phyloP scores from a whole-genome alignment of 768 basidiomycete species.

The Lentinula raphanica region DNA sequence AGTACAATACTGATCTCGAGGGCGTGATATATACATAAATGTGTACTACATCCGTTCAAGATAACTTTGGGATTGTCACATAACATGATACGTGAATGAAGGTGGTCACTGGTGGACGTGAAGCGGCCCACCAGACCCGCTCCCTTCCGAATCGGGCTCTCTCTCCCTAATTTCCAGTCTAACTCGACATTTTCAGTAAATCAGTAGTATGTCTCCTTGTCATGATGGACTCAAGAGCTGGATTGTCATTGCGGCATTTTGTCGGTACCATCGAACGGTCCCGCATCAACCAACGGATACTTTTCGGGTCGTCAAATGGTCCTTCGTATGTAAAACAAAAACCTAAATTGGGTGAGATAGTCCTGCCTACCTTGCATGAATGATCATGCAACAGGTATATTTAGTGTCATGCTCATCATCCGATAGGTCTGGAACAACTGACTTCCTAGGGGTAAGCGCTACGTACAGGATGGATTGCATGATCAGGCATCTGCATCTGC shows the following conservation, averaged over 20 bases:
- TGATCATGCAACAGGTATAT: neutral
- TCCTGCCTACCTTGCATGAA: neutral
- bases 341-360: neutral
- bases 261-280: neutral
- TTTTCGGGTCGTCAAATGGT: neutral
- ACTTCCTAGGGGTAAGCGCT: neutral
- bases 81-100: neutral
- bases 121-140: neutral
- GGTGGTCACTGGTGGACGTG: neutral
- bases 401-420: neutral
- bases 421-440: neutral
- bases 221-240: too few relatives aligned
- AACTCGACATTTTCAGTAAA: neutral
- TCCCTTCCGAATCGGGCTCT: neutral
- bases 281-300: neutral
- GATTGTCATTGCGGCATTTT: neutral
- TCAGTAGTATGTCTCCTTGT: neutral
- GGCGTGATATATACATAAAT: neutral
- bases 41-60: too few relatives aligned
- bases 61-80: neutral
- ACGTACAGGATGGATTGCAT: neutral
- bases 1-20: neutral
- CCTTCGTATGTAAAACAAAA: neutral
- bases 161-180: neutral
- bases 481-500: neutral